Evolutionary conservation across 768 basidiomycete species (phyloP).

Genomic region (Suillus subluteus): DNA sequence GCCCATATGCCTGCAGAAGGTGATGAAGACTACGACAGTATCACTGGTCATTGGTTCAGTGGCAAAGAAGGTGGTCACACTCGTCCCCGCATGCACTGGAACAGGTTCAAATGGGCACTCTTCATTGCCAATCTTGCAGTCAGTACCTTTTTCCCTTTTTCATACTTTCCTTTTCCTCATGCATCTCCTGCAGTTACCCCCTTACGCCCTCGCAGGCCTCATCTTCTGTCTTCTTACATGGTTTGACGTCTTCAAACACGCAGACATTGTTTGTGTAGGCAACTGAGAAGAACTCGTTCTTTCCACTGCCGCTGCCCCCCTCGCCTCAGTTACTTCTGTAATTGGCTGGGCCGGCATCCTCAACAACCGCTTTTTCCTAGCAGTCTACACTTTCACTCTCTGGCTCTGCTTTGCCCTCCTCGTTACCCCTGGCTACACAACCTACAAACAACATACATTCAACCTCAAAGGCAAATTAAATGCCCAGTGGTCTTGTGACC

Average conservation of each 20-base stretch:
- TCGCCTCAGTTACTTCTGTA: conserved; percentile 65
- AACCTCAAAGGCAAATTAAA: conserved; percentile 85
- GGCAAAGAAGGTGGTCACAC: conserved; percentile 42
- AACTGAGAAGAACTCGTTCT: conserved; percentile 70
- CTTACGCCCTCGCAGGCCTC: conserved; percentile 62
- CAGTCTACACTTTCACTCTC: conserved; percentile 68
- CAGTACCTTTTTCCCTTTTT: not conserved
- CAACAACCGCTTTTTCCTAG: conserved; percentile 84
- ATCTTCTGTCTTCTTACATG: conserved; percentile 73
- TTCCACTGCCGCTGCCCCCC: conserved; percentile 67
- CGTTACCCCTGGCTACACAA: conserved; percentile 75
- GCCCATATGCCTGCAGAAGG: conserved; percentile 53
- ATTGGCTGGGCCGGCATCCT: conserved; percentile 82
- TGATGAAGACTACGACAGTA: conserved; percentile 59
- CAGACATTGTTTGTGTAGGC: conserved; percentile 73
- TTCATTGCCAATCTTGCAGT: conserved; percentile 47
- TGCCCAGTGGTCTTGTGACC: conserved; percentile 68
- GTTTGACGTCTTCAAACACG: conserved; percentile 72
- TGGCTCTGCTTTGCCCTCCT: conserved; percentile 77
- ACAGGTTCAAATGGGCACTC: conserved; percentile 81
- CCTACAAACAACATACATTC: conserved; percentile 74
- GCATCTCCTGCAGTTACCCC: conserved; percentile 46
- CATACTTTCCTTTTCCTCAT: not conserved
- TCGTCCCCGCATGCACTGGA: conserved; percentile 65
- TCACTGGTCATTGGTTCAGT: conserved; percentile 42